Evolutionary conservation across 176 grass and related monocot genomes (phyloP).

Genomic region (Hyparrhenia diplandra): DNA sequence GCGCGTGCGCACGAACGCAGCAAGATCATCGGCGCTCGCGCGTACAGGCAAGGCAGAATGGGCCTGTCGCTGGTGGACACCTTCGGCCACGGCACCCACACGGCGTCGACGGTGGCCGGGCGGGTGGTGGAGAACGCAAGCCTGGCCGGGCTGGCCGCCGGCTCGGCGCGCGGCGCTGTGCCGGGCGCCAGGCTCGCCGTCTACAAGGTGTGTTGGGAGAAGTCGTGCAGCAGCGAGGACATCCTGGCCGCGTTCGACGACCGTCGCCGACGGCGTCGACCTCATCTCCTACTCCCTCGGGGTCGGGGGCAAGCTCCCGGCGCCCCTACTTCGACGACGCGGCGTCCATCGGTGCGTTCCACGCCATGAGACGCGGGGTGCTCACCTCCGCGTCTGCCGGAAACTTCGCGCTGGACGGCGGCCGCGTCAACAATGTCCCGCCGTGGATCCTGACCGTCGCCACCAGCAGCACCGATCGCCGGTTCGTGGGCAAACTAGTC

Average conservation of each 20-base stretch:
- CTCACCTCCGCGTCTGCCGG: not conserved
- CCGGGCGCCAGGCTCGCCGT: constrained; percentile 18
- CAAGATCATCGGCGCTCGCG: not conserved
- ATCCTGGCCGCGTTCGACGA: constrained; percentile 5
- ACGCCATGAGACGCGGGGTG: not conserved
- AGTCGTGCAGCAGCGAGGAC: accelerated
- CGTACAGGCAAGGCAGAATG: not conserved
- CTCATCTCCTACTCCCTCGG: not conserved
- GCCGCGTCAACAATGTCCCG: not conserved
- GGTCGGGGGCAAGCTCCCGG: not conserved
- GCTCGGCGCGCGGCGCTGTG: not conserved
- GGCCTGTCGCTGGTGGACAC: not conserved
- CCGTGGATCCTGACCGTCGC: not conserved
- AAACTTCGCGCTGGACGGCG: not conserved
- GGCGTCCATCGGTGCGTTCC: not conserved
- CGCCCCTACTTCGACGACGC: not conserved
- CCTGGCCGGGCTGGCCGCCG: not conserved
- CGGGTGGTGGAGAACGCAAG: not conserved
- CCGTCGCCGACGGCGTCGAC: constrained; percentile 24
- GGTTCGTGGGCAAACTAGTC: not conserved
- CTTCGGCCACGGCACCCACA: constrained; percentile 19
- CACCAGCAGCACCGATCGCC: not conserved
- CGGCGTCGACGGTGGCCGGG: constrained; percentile 18
- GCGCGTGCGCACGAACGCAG: not conserved
- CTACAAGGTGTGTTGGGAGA: constrained; percentile 21